Base-by-base conservation (phyloP, 148 eudicot species). In the Talinum fruticosum region DNA sequence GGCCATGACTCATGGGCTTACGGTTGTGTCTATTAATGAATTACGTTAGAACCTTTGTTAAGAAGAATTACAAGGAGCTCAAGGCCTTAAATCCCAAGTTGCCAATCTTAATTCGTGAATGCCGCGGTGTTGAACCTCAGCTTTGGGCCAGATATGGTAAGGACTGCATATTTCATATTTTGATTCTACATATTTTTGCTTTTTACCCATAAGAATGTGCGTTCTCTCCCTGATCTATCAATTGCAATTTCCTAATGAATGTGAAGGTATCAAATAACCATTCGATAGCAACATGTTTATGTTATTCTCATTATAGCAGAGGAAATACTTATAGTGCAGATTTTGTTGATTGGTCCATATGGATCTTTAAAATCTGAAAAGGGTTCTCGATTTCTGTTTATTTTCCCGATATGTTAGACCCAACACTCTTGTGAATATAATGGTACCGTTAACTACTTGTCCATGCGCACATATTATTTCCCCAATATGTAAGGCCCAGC, bases 121-220 rank as follows among this genome's bases (percentile, higher is more conserved):
- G 89, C 73, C 86, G 87, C 44, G 93, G 96, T 14, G 86, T 88
- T 74, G 91, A 91, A 81, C 99, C 99, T 86, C 99, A 96, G 84
- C 87, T 96, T 10, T 96, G 99, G 99, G 97, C 99, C 19, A 88
- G 99, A 93, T 96, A 86, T 74, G 97, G 99, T 96, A 86, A 59
- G 75, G 44, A n/a, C 38, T 74, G 28, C 47, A 23, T 14, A 13
- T 16, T 26, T 62, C 10, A 12, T 62, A 28, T 51, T 6, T 36
- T 29, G n/a, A 41, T 24, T 61, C 14, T 61, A 26, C 6, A 32
- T 3, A 6, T 16, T 15, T 51, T 51, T 7, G 18, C 70, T 12
- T 44, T 61, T 15, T 4, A 13, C n/a, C 2, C 16, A 29, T 6
- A 41, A 54, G 26, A 14, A 35, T 66, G 38, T 75, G 24, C 67